phyloP scores from a whole-genome alignment of 768 basidiomycete species.

The Chiua virens region DNA sequence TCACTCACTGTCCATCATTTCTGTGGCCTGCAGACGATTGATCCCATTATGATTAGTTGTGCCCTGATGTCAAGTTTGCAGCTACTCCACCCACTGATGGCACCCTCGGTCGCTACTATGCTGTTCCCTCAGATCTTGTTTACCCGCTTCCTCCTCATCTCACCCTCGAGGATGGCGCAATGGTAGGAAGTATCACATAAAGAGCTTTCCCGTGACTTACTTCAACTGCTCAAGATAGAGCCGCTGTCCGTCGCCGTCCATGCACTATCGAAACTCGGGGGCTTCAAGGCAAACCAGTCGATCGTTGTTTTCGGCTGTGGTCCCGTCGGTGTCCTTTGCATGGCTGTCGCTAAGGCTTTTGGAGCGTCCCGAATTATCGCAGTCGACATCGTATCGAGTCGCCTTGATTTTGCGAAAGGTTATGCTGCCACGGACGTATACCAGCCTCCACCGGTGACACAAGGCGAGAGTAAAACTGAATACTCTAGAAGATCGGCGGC shows the following conservation, averaged over 20 bases:
- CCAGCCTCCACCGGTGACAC: slow-evolving; percentile 56
- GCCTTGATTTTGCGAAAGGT: slow-evolving; percentile 82
- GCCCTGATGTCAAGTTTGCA: slow-evolving; percentile 83
- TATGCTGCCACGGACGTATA: slow-evolving; percentile 83
- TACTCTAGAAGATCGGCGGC: slow-evolving; percentile 75
- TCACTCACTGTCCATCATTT: slow-evolving; percentile 32
- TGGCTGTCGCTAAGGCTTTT: slow-evolving; percentile 94
- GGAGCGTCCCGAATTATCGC: slow-evolving; percentile 85
- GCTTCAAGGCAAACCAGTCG: slow-evolving; percentile 69
- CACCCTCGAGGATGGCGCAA: slow-evolving; percentile 90
- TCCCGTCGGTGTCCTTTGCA: slow-evolving; percentile 84
- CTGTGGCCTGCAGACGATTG: neutral
- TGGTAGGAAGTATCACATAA: slow-evolving; percentile 51
- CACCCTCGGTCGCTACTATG: slow-evolving; percentile 85
- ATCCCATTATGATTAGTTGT: slow-evolving; percentile 53
- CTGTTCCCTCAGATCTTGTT: slow-evolving; percentile 80
- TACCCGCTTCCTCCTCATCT: slow-evolving; percentile 83
- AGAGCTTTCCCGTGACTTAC: neutral
- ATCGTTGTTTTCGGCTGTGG: slow-evolving; percentile 89
- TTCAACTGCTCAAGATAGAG: slow-evolving; percentile 63
- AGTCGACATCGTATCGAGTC: slow-evolving; percentile 71
- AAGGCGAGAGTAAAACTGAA: slow-evolving; percentile 64
- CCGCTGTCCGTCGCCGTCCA: slow-evolving; percentile 93
- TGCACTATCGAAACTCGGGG: slow-evolving; percentile 76
- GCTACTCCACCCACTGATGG: slow-evolving; percentile 95